Base-by-base conservation (phyloP, 352 stramenopile genomes). In the Phytopythium helicoides region DNA sequence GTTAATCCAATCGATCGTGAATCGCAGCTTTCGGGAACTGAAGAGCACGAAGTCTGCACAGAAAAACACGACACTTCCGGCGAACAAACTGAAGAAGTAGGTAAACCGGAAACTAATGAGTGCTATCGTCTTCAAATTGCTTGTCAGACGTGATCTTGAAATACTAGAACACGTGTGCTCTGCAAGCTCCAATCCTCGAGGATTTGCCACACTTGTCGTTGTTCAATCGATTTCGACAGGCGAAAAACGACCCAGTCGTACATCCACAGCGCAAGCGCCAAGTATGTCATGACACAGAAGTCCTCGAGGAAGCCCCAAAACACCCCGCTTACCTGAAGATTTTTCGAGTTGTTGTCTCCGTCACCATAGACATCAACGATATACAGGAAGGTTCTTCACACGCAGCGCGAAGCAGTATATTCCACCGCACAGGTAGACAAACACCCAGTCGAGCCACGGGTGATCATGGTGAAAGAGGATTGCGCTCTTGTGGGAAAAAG, bases 1-100 rank as follows among this genome's bases (percentile, higher is more conserved):
- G 0, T 44, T 49, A 12, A 81, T 60, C 15, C 80, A 61, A 19
- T 81, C 71, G 18, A 76, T 75, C 28, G 69, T 82, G 49, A 82
- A 76, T 15, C 72, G 69, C 51, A 71, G 68, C 14, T 65, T 34
- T 0, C 64, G 64, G 1, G 68, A 61, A 6, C 60, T 64, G 25
- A 86, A 45, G 15, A 82, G 53, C 40, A 81, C 40, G 36, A 68
- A 49, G 42, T 83, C 72, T 1, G 63, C 62, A 1, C 61, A 52
- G 33, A 80, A 71, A 3, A 68, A 62, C 7, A 45, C 37, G 9
- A 67, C 45, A 37, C 52, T 56, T 3, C 54, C 28, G 1, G 65
- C 34, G 40, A 76, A 76, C 5, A 81, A 54, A 0, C 54, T 2
- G 26, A 69, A 65, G 14, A 56, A 75, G 4, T 69, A 42, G 4